A percentile compares a stretch with the other conserved stretches of the same genome.
Conservation (phyloP, 345 rosid genomes). For the Citrus hindsii region DNA sequence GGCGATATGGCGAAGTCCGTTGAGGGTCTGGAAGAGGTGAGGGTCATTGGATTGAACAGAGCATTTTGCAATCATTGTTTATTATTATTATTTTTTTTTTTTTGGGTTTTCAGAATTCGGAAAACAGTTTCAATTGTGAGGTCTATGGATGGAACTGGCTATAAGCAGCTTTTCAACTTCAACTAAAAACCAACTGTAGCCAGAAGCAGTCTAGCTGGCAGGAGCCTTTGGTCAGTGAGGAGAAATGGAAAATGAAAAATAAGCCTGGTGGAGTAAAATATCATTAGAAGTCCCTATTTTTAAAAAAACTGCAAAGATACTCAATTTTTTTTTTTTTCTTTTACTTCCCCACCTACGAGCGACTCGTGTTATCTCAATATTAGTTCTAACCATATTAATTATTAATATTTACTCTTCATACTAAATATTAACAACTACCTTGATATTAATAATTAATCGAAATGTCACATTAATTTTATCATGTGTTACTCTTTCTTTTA, state of each 20-base stretch:
- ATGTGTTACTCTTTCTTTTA: too few species aligned
- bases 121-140: background rate
- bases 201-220: background rate
- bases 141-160: background rate
- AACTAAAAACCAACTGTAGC: background rate
- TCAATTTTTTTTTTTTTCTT: too few species aligned
- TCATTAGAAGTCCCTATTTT: background rate
- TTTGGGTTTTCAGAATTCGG: too few species aligned
- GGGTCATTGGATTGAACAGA: slow-evolving; percentile 30
- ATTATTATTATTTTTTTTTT: background rate
- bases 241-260: background rate
- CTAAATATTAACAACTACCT: too few species aligned
- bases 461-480: too few species aligned
- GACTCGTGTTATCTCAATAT: too few species aligned
- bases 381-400: too few species aligned
- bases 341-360: too few species aligned
- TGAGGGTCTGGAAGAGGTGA: slow-evolving; percentile 51
- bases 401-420: too few species aligned
- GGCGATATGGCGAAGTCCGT: slow-evolving; percentile 58
- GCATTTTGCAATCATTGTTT: slow-evolving; percentile 31
- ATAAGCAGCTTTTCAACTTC: background rate
- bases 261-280: too few species aligned
- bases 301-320: too few species aligned
- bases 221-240: background rate
- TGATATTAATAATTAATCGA: too few species aligned